Evolutionary conservation across 768 basidiomycete genomes (phyloP).

Genomic region (Mycena indigotica): DNA sequence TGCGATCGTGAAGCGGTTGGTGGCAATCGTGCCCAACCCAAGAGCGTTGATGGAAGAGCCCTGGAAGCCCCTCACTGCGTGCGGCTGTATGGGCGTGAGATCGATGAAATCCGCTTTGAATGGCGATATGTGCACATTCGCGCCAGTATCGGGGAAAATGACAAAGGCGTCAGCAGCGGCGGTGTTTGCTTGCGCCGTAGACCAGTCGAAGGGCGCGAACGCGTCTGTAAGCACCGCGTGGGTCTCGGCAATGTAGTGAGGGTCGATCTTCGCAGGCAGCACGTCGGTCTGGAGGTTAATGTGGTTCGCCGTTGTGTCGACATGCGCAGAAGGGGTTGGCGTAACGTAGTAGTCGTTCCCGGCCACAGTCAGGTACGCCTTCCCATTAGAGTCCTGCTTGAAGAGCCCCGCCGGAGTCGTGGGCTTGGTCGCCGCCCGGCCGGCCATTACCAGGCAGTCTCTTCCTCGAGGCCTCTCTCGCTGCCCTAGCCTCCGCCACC

Average conservation of each 20-base stretch:
- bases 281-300: background rate
- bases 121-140: slow-evolving; percentile 7
- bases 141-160: too few relatives aligned
- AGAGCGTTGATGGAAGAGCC: slow-evolving; percentile 5
- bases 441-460: background rate
- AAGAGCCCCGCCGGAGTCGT: background rate
- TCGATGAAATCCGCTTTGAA: slow-evolving; percentile 3
- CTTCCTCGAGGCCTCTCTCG: background rate
- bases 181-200: background rate
- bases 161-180: background rate
- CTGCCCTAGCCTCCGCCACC: slow-evolving; percentile 1
- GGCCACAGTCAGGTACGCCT: background rate
- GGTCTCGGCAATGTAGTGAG: too few relatives aligned
- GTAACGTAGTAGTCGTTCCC: background rate
- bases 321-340: background rate
- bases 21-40: slow-evolving; percentile 10
- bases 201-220: background rate
- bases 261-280: background rate
- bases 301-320: background rate
- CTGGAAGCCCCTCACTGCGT: slow-evolving; percentile 5
- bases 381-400: background rate
- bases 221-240: background rate
- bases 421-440: background rate
- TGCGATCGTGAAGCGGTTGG: too few relatives aligned
- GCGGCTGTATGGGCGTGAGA: background rate